Conservation (phyloP, 306 rosid genomes). For the Vicia sativa region DNA sequence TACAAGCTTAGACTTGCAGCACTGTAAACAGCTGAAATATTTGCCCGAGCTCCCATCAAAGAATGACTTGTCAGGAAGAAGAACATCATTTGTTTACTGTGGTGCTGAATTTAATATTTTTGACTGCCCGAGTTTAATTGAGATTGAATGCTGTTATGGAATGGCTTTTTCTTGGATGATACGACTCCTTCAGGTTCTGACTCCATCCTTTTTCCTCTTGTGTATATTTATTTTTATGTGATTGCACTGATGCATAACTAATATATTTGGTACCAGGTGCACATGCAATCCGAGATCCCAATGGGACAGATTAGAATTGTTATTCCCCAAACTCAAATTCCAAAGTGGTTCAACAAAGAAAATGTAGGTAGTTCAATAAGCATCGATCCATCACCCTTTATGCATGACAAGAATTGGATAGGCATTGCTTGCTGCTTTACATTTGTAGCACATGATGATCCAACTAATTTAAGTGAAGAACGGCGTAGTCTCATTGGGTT, state of each 20-base stretch:
- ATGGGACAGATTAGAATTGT: too few species aligned
- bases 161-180: conserved; percentile 24
- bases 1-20: background rate
- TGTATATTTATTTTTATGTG: too few species aligned
- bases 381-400: background rate
- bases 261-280: conserved; percentile 1
- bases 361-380: background rate
- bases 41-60: conserved; percentile 23
- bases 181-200: conserved; percentile 14
- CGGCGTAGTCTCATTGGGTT: too few species aligned
- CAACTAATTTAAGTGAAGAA: background rate
- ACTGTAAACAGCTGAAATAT: conserved; percentile 5
- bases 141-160: background rate
- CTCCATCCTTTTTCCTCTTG: background rate
- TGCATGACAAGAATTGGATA: background rate
- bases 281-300: background rate
- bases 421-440: background rate
- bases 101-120: background rate
- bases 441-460: conserved; percentile 5
- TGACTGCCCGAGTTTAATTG: conserved; percentile 7
- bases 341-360: conserved; percentile 23
- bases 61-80: background rate
- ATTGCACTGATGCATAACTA: background rate
- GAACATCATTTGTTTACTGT: background rate
- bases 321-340: conserved; percentile 9